Evolutionary conservation across 2,329 filamentous ascomycete species (phyloP).

Genomic region (Diaporthe sp.): DNA sequence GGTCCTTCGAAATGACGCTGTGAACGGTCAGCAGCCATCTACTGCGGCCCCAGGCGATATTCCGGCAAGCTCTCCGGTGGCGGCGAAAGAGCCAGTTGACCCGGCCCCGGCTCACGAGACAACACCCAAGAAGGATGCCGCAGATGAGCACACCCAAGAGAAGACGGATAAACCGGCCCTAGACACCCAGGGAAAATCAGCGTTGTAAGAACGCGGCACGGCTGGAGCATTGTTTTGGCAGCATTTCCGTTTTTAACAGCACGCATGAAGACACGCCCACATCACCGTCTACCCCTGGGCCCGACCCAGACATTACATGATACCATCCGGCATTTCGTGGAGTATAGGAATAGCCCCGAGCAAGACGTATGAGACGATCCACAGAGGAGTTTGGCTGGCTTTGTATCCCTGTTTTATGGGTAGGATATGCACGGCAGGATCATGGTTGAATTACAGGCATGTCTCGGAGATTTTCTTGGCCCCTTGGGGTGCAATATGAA

Average conservation of each 20-base stretch:
- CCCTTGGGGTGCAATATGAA: neutral
- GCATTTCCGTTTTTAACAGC: neutral
- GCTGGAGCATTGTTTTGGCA: neutral
- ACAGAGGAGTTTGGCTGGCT: conserved; percentile 26
- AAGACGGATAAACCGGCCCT: neutral
- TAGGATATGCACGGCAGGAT: conserved; percentile 12
- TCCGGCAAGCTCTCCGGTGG: neutral
- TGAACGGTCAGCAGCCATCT: neutral
- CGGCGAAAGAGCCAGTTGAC: neutral
- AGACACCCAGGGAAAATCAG: conserved; percentile 14
- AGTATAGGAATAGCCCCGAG: neutral
- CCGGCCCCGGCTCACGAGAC: neutral
- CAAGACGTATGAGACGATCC: neutral
- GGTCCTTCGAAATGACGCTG: neutral
- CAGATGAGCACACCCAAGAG: neutral
- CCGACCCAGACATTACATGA: conserved; percentile 6
- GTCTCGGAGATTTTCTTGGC: neutral
- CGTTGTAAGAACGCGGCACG: conserved; percentile 1
- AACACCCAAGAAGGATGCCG: conserved; percentile 1
- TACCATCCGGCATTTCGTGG: conserved; percentile 35
- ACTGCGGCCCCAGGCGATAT: neutral
- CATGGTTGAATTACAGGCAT: conserved; percentile 31
- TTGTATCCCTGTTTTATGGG: neutral
- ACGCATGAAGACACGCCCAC: neutral
- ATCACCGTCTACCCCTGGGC: conserved; percentile 3